Base-by-base conservation (phyloP, 2,329 filamentous ascomycete genomes). In the Graphiopsis chlorocephala region DNA sequence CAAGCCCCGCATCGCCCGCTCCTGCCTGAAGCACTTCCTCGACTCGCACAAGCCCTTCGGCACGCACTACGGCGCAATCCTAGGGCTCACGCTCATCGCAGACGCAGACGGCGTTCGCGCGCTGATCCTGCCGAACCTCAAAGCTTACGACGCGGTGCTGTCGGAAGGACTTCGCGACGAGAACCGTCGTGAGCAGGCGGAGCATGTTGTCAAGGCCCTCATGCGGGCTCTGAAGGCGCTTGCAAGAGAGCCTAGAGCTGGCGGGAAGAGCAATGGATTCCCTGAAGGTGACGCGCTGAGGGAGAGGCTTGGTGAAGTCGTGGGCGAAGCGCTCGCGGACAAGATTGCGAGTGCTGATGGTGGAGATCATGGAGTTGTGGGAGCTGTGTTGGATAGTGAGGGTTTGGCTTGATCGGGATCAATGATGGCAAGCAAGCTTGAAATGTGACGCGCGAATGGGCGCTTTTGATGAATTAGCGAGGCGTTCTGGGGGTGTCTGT, bases 11-110 rank as follows among this genome's bases (percentile, higher is more conserved):
- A 88, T 99, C 31, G 93, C 93, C 4, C 86, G 95, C n/a, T 95
- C 93, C 0, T 97, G 93, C 73, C 85, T 98, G 35, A 97, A 97
- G 79, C 88, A 90, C 72, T 94, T 97, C 77, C 85, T 99, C 31
- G 93, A 97, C 72, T 91, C 92, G 0, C 87, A 88, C 50, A 92
- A 93, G 73, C 88, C 93, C 0, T 86, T 93, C 0, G 88, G 91
- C 1, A 90, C 94, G 1, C 91, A 97, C 72, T 99, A 95, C 75
- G 95, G 95, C 52, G 92, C 94, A 7, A 85, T 99, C 25, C 85
- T 88, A 31, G 94, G 93, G 1, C 82, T 99, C 2, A 84, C 89
- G 1, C 87, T 89, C 1, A 89, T 96, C 26, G 92, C 93, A 28
- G 93, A 88, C 11, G 73, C 82, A 0, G 87, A 89, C 66, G 85